Conservation (phyloP, 108 stramenopile genomes). For the Skeletonema grethae region DNA sequence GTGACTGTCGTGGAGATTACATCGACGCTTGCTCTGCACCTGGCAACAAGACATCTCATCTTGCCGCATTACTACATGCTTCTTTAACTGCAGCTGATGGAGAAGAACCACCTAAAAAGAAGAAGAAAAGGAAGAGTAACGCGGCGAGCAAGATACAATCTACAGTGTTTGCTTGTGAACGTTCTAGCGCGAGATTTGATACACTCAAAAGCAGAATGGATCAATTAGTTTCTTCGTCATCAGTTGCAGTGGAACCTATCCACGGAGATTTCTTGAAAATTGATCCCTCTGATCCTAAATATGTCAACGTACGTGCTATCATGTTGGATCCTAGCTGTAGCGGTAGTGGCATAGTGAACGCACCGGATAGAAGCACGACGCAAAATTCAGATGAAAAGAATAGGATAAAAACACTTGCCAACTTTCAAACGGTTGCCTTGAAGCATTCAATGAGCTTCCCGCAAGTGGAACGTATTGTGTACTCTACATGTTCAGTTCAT, state of each 20-base stretch:
- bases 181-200: constrained; percentile 68
- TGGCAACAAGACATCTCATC: constrained; percentile 98
- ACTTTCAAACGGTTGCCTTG: constrained; percentile 91
- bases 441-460: constrained; percentile 91
- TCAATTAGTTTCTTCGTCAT: constrained; percentile 31
- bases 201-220: constrained; percentile 75
- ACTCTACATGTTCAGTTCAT: constrained; percentile 98
- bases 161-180: constrained; percentile 91
- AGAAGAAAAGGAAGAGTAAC: constrained; percentile 21
- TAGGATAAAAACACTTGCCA: constrained; percentile 74
- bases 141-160: constrained; percentile 27
- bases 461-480: constrained; percentile 88
- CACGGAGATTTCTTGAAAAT: constrained; percentile 88
- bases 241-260: constrained; percentile 46
- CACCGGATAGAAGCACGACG: constrained; percentile 66
- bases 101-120: constrained; percentile 5
- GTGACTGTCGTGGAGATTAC: constrained; percentile 36
- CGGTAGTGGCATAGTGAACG: constrained; percentile 93
- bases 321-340: constrained; percentile 98
- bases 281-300: constrained; percentile 58
- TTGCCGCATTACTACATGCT: constrained; percentile 79
- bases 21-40: constrained; percentile 99
- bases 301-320: constrained; percentile 74
- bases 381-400: constrained; percentile 20
- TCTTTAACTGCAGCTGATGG: constrained; percentile 10